phyloP scores from a whole-genome alignment of 2,329 filamentous ascomycete species.

The Dichotomopilus funicola region DNA sequence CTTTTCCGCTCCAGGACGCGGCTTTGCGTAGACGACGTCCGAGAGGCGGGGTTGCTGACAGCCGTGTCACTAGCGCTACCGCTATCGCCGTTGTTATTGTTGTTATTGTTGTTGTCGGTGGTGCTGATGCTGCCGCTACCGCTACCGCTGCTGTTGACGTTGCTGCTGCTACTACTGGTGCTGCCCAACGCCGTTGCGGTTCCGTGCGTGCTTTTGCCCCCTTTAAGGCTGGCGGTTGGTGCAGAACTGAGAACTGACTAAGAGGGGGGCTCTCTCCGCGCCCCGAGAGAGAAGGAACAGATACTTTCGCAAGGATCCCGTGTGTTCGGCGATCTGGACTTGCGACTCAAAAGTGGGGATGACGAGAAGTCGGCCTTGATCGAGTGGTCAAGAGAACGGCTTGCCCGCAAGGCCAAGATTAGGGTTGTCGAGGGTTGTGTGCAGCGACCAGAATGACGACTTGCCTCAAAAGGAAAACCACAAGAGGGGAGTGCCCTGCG shows the following conservation, averaged over 20 bases:
- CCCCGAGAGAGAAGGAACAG: not conserved
- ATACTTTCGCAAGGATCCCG: constrained; percentile 13
- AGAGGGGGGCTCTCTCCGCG: constrained; percentile 1
- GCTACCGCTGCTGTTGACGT: no score
- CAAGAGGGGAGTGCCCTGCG: constrained; percentile 17
- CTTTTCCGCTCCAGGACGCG: not conserved
- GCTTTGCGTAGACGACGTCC: not conserved
- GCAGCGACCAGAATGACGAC: constrained; percentile 17
- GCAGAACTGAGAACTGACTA: constrained; percentile 1
- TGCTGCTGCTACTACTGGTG: no score
- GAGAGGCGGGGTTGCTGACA: not conserved
- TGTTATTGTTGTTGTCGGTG: no score
- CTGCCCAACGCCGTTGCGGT: not conserved
- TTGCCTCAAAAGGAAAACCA: constrained; percentile 5
- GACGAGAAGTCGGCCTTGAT: constrained; percentile 19
- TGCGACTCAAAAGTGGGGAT: constrained; percentile 24
- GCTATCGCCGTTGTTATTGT: no score
- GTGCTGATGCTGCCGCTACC: no score
- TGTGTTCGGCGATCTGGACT: constrained; percentile 13
- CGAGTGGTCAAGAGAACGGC: constrained; percentile 4
- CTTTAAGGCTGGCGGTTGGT: constrained; percentile 3
- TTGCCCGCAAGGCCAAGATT: constrained; percentile 17
- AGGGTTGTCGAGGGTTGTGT: constrained; percentile 23
- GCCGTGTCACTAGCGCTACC: not conserved
- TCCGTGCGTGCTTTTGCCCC: constrained; percentile 5